These are phyloP conservation scores for Penicillium sumatraense DNA, from an alignment of 2,329 filamentous ascomycete genomes.

Conservation along the genomic window DNA sequence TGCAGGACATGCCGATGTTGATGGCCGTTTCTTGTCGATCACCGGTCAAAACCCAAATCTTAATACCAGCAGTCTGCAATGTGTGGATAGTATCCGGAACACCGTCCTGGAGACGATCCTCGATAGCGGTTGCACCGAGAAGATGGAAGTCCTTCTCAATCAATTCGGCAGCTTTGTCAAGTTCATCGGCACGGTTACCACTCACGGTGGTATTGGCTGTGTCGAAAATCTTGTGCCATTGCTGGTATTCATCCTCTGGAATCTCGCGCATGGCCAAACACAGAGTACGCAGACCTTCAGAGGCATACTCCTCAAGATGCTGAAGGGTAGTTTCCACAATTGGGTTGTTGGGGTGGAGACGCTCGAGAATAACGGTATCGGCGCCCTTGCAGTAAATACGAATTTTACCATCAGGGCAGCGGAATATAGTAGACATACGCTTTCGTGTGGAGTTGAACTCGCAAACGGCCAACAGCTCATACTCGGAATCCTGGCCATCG, in stretches of 20 bases:
- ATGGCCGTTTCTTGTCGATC: conserved; percentile 98
- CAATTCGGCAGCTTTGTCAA: conserved; percentile 95
- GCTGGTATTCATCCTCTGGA: conserved; percentile 82
- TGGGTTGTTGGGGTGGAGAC: conserved; percentile 79
- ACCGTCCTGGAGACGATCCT: conserved; percentile 94
- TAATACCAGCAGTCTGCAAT: conserved; percentile 93
- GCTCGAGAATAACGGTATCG: conserved; percentile 95
- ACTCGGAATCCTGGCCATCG: conserved; percentile 74
- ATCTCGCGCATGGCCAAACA: conserved; percentile 95
- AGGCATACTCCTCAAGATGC: conserved; percentile 98
- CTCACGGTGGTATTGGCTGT: conserved; percentile 86
- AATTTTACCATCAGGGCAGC: conserved; percentile 94
- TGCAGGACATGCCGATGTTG: conserved; percentile 99
- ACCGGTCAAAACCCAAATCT: conserved; percentile 97
- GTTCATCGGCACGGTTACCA: conserved; percentile 88
- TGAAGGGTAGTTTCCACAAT: conserved; percentile 87
- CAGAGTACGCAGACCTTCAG: conserved; percentile 90
- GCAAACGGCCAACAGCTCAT: conserved; percentile 92
- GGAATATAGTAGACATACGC: conserved; percentile 96
- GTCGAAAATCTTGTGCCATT: conserved; percentile 87
- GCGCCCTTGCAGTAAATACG: conserved; percentile 94
- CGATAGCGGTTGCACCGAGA: conserved; percentile 93
- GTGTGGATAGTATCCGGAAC: conserved; percentile 98
- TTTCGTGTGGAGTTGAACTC: conserved; percentile 99
- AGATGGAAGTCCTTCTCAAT: conserved; percentile 92